Evolutionary conservation across 495 filamentous ascomycete genomes (phyloP).

Genomic region (Aspergillus mulundensis): DNA sequence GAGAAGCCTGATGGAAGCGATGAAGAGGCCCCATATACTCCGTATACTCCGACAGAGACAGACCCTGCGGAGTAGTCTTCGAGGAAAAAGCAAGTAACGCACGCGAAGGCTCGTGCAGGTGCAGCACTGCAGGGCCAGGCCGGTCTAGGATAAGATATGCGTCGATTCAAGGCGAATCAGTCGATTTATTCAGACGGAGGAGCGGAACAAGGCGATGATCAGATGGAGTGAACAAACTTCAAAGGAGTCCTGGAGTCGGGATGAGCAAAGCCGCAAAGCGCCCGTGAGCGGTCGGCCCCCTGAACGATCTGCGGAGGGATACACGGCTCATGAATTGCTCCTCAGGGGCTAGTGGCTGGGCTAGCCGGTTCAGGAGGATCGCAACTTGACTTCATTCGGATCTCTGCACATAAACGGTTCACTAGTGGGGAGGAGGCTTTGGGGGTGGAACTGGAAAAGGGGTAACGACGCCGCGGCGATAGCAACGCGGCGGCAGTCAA

Average conservation of each 20-base stretch:
- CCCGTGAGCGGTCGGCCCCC: background rate
- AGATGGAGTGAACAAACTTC: background rate
- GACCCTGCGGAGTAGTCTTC: background rate
- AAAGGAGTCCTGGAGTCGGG: too few relatives aligned
- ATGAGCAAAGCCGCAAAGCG: background rate
- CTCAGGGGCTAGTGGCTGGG: slow-evolving; percentile 3
- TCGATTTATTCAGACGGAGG: background rate
- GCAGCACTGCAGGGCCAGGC: background rate
- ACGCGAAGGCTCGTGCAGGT: background rate
- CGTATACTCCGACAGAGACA: background rate
- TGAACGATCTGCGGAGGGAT: slow-evolving; percentile 8
- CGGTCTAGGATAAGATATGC: background rate
- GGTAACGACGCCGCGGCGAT: background rate
- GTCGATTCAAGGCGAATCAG: background rate
- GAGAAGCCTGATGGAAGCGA: background rate
- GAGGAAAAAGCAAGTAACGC: background rate
- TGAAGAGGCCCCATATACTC: background rate
- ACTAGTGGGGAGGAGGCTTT: slow-evolving; percentile 1
- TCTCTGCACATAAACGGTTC: slow-evolving; percentile 6
- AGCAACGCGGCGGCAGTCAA: background rate
- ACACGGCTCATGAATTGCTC: slow-evolving; percentile 1
- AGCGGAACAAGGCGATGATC: background rate
- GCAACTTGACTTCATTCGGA: slow-evolving; percentile 4
- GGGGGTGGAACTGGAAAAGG: slow-evolving; percentile 2
- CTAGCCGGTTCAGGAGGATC: background rate